Percentiles rank a stretch among this genome's conserved stretches.
phyloP scores from a whole-genome alignment of 2,329 filamentous ascomycete genomes.

The Graphilbum sp. region DNA sequence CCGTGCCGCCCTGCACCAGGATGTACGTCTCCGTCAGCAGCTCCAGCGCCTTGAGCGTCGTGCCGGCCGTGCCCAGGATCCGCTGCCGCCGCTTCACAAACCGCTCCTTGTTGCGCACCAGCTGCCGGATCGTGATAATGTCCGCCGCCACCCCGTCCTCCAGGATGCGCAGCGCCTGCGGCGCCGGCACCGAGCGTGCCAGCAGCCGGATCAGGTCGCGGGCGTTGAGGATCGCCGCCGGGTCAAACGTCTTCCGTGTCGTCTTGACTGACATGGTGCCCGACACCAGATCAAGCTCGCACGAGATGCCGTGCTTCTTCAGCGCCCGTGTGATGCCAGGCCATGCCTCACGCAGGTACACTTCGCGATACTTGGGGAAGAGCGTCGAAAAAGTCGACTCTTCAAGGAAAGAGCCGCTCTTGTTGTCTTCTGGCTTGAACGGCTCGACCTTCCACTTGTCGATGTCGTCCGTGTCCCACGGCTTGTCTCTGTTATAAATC shows the following conservation, averaged over 20 bases:
- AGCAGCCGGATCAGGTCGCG: slow-evolving; percentile 89
- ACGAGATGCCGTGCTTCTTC: slow-evolving; percentile 76
- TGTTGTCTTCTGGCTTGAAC: slow-evolving; percentile 77
- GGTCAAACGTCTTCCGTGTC: slow-evolving; percentile 80
- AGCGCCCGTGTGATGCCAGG: slow-evolving; percentile 75
- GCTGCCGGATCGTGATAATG: slow-evolving; percentile 84
- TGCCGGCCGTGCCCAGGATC: slow-evolving; percentile 80
- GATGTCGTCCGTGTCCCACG: slow-evolving; percentile 92
- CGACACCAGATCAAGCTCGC: slow-evolving; percentile 84
- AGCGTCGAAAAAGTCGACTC: slow-evolving; percentile 79
- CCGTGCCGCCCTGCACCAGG: slow-evolving; percentile 91
- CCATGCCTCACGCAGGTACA: slow-evolving; percentile 87
- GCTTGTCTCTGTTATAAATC: slow-evolving; percentile 77
- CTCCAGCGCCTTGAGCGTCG: slow-evolving; percentile 86
- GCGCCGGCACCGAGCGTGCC: slow-evolving; percentile 78
- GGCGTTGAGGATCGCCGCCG: slow-evolving; percentile 82
- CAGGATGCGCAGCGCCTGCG: slow-evolving; percentile 85
- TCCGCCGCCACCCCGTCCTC: slow-evolving; percentile 70
- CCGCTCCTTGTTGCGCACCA: slow-evolving; percentile 84
- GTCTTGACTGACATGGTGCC: slow-evolving; percentile 96
- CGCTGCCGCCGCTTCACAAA: slow-evolving; percentile 91
- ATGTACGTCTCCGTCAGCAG: slow-evolving; percentile 85
- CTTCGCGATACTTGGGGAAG: slow-evolving; percentile 93
- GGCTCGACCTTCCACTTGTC: slow-evolving; percentile 91
- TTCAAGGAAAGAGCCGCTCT: slow-evolving; percentile 71